Evolutionary conservation across 176 grass and related monocot genomes (phyloP), one percentile per base, ranked within the genome.

Genomic region (Hyparrhenia diplandra): DNA sequence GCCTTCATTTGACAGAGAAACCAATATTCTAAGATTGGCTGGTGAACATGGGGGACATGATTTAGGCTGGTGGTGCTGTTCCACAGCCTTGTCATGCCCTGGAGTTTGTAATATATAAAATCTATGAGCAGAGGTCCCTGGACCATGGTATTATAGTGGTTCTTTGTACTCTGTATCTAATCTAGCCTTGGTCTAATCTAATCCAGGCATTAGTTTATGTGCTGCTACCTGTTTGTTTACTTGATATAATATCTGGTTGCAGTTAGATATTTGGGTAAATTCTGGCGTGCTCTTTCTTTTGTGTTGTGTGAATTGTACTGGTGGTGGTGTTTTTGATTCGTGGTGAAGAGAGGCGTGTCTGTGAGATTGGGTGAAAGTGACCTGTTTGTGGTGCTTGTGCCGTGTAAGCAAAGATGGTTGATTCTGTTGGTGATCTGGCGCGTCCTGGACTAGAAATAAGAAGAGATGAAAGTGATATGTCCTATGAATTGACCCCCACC

Each of bases 31-130:
- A 40, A 49, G 78, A 72, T 82, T 78, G 83, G 79, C 58, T 78
- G 73, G 46, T 37, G 66, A 89, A 82, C 83, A 82, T 82, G 88
- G 83, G 78, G 54, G 37, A 82, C 79, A 86, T 89, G 83, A 82
- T 85, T 85, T 86, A 67, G 78, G 58, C 57, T 85, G 83, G 72
- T 77, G 78, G 57, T 76, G 87, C 57, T 28, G 58, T 54, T 54
- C 57, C 66, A 72, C 64, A 47, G 37, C 25, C 66, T 28, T 85
- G 73, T 60, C 78, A 77, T 86, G 45, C 46, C 45, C 71, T 20
- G 27, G 21, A 59, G 32, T 36, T 80, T 65, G 30, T 77, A 42
- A 16, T 67, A 40, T 71, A 85, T 71, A 76, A 55, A 55, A 77
- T 64, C 64, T 41, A 64, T 62, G 66, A 47, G 69, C 66, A 85